Percentiles rank a stretch among this genome's conserved stretches.
Evolutionary conservation across 2,329 filamentous ascomycete species (phyloP).

Genomic region (Ascosphaera apis): DNA sequence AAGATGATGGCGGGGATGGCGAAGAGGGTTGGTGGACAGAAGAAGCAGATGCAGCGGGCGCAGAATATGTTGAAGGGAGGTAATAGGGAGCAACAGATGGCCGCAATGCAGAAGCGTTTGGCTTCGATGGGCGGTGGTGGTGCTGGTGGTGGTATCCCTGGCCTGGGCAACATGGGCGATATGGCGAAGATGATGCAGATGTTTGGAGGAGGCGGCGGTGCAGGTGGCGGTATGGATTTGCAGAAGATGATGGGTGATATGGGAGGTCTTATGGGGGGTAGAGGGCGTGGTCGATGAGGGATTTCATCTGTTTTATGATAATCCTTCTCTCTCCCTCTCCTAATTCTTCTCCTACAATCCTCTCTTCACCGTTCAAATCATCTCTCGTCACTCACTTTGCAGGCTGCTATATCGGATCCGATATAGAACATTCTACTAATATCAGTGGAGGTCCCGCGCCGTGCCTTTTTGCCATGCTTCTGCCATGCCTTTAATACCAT

Average conservation of each 20-base stretch:
- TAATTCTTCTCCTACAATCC: constrained; percentile 2
- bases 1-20: constrained; percentile 98
- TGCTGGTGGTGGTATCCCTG: constrained; percentile 34
- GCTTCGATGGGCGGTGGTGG: constrained; percentile 68
- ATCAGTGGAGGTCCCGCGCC: no score
- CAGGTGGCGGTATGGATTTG: constrained; percentile 33
- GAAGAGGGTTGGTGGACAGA: constrained; percentile 94
- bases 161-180: constrained; percentile 46
- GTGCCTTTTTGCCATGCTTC: no score
- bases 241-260: constrained; percentile 60
- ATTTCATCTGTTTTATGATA: constrained; percentile 8
- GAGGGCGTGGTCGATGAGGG: constrained; percentile 6
- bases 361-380: no score
- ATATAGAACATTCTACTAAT: no score
- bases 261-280: constrained; percentile 34
- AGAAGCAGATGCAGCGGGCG: constrained; percentile 91
- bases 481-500: no score
- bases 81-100: constrained; percentile 82
- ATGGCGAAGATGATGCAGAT: constrained; percentile 96
- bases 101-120: constrained; percentile 89
- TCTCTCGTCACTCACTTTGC: no score
- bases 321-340: constrained; percentile 4
- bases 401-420: no score
- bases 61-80: constrained; percentile 77
- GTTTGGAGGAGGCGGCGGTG: constrained; percentile 55